A percentile compares a stretch with the other conserved stretches of the same genome.
Conservation (phyloP, 2,329 filamentous ascomycete genomes). For the Alternaria sp. region DNA sequence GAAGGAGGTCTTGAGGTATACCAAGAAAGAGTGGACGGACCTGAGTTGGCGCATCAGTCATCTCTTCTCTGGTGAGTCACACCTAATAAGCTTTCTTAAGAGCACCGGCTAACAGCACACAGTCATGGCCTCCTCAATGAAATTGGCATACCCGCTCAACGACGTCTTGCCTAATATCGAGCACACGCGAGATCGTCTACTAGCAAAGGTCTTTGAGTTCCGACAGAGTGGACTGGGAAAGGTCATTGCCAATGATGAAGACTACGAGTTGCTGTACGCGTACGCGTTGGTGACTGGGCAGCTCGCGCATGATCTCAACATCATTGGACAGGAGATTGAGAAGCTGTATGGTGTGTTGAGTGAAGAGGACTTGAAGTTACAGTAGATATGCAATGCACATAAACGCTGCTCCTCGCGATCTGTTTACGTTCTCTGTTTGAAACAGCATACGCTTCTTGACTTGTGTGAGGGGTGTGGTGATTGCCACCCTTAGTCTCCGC, state of each 20-base stretch:
- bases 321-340: slow-evolving; percentile 63
- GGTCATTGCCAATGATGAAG: slow-evolving; percentile 68
- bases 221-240: slow-evolving; percentile 68
- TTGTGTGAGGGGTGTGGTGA: background rate
- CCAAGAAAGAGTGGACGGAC: slow-evolving; percentile 76
- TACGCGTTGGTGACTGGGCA: slow-evolving; percentile 74
- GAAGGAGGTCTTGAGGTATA: slow-evolving; percentile 79
- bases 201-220: slow-evolving; percentile 89
- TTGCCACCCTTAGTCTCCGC: background rate
- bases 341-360: slow-evolving; percentile 66
- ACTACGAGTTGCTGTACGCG: slow-evolving; percentile 91
- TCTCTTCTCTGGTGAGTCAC: slow-evolving; percentile 66
- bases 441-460: background rate
- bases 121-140: slow-evolving; percentile 90
- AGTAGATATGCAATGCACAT: slow-evolving; percentile 22
- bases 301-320: slow-evolving; percentile 61
- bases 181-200: slow-evolving; percentile 77
- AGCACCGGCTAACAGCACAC: slow-evolving; percentile 17
- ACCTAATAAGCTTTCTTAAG: background rate
- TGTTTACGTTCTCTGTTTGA: background rate
- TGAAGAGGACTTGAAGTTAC: slow-evolving; percentile 66
- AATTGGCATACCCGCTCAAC: slow-evolving; percentile 90
- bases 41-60: slow-evolving; percentile 91
- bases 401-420: background rate
- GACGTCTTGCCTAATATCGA: slow-evolving; percentile 86